Evolutionary conservation across 306 rosid genomes (phyloP).

Genomic region (Spatholobus suberectus): DNA sequence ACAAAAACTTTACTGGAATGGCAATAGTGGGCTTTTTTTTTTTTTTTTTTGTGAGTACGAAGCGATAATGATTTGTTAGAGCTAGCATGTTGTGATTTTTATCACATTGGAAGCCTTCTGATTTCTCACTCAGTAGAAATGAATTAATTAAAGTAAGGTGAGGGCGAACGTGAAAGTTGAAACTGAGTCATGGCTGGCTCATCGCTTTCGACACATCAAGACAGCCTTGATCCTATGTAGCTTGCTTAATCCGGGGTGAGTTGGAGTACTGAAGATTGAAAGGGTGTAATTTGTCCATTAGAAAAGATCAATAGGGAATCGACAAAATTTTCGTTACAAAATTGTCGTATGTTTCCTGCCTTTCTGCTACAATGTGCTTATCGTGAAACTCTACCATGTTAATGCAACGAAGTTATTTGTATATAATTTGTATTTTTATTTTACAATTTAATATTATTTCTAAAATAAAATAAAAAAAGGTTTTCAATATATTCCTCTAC

Average conservation of each 20-base stretch:
- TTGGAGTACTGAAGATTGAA: neutral
- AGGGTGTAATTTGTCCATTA: constrained; percentile 22
- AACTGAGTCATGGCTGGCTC: neutral
- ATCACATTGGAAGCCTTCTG: neutral
- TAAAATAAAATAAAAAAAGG: too few relatives aligned
- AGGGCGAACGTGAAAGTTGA: neutral
- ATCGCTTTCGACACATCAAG: neutral
- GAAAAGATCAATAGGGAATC: constrained; percentile 11
- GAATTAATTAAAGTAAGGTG: neutral
- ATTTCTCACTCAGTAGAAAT: neutral
- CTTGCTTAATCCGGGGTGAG: neutral
- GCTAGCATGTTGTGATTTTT: neutral
- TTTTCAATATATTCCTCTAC: neutral
- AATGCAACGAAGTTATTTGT: neutral
- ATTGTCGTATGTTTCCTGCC: constrained; percentile 30
- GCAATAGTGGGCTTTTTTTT: neutral
- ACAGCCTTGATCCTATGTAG: constrained; percentile 20
- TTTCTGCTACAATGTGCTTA: neutral
- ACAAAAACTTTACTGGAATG: constrained; percentile 9
- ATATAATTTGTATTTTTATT: neutral
- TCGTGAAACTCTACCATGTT: constrained; percentile 22
- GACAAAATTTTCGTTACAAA: constrained; percentile 15
- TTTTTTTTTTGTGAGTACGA: neutral
- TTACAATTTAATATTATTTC: neutral
- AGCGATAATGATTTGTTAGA: neutral